A percentile compares a stretch with the other conserved stretches of the same genome.
These are phyloP conservation scores for Physcomitrellopsis africana DNA, from an alignment of 225 moss, liverwort and hornwort species.

Conservation along the genomic window DNA sequence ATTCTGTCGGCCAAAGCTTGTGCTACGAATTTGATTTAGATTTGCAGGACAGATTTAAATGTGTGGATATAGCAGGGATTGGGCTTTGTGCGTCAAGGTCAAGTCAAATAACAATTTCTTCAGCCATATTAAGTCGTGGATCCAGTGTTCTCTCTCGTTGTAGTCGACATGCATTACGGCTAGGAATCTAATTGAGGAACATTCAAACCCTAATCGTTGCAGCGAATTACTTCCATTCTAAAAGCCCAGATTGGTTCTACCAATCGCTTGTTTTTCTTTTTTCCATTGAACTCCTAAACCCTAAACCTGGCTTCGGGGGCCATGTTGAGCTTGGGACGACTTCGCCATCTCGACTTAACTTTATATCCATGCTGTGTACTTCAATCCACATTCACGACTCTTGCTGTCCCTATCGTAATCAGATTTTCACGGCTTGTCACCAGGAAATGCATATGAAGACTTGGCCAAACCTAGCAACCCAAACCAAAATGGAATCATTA, in stretches of 20 bases:
- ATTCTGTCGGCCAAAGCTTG: no score
- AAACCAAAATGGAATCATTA: conserved; percentile 3
- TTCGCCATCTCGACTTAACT: neutral
- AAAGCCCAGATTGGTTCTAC: neutral
- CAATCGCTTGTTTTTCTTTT: neutral
- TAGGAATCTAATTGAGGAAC: neutral
- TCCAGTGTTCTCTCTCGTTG: neutral
- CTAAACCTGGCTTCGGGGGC: neutral
- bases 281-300: no score
- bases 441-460: neutral
- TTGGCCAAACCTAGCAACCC: neutral
- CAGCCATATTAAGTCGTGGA: no score
- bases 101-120: no score
- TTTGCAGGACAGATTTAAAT: no score
- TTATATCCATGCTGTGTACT: neutral
- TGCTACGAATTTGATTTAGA: no score
- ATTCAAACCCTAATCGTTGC: neutral
- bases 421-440: neutral
- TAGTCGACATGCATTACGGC: neutral
- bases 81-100: no score
- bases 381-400: neutral
- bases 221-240: neutral
- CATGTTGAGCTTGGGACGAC: conserved; percentile 4
- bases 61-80: no score
- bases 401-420: neutral